Evolutionary conservation across 805 yeast species (phyloP).

Genomic region (Lachancea waltii): DNA sequence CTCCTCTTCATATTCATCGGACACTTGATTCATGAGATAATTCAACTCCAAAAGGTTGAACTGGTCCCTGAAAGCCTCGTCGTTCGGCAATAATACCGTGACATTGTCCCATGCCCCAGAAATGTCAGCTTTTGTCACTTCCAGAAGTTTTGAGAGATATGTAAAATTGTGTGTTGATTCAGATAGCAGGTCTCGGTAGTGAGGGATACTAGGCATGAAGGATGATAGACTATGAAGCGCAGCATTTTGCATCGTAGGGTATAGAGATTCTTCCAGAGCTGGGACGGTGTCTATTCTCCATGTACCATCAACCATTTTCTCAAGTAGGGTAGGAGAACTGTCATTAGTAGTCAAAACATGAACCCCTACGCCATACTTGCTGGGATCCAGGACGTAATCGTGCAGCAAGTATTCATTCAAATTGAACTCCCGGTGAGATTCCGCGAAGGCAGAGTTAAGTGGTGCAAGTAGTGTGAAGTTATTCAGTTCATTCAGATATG

Average conservation of each 20-base stretch:
- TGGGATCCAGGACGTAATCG: conserved; percentile 34
- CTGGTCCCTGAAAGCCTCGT: conserved; percentile 29
- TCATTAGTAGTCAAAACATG: conserved; percentile 14
- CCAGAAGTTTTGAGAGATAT: conserved; percentile 1
- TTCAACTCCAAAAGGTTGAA: conserved; percentile 40
- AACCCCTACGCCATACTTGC: conserved; percentile 11
- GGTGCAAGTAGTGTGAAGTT: conserved; percentile 79
- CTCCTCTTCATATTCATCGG: neutral
- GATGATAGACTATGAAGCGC: conserved; percentile 58
- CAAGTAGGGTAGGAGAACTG: conserved; percentile 16
- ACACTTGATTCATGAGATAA: conserved; percentile 31
- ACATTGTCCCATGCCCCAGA: conserved; percentile 32
- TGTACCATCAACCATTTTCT: conserved; percentile 27
- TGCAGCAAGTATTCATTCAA: conserved; percentile 24
- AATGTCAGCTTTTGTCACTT: neutral
- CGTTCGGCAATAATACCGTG: conserved; percentile 45
- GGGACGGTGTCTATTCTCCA: conserved; percentile 15
- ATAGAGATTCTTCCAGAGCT: conserved; percentile 52
- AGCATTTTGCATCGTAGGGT: conserved; percentile 57
- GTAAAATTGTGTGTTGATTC: neutral
- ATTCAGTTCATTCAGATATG: conserved; percentile 48
- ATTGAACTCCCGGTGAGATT: conserved; percentile 6
- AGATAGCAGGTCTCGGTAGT: neutral
- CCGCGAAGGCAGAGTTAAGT: conserved; percentile 62
- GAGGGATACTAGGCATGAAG: conserved; percentile 34